Conservation (phyloP, 345 rosid species). For the Dimocarpus longan region DNA sequence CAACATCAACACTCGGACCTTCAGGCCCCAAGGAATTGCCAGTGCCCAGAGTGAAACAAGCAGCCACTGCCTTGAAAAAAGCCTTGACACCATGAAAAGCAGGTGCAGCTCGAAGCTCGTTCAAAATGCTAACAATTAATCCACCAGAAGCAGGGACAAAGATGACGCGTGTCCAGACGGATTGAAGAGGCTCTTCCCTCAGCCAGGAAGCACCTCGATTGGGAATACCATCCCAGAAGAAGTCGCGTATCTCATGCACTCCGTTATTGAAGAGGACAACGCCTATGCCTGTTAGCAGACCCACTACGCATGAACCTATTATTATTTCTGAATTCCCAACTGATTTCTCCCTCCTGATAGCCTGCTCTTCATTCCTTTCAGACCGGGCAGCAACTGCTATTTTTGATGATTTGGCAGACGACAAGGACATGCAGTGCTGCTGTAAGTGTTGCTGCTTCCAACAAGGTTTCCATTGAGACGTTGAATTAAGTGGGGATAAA, state of each 20-base stretch:
- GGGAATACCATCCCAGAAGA: constrained; percentile 92
- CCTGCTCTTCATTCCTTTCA: constrained; percentile 24
- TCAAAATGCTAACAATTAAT: constrained; percentile 63
- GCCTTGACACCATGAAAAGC: constrained; percentile 29
- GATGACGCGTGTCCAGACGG: constrained; percentile 62
- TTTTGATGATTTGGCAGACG: neutral
- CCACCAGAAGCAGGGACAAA: constrained; percentile 80
- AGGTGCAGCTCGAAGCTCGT: constrained; percentile 37
- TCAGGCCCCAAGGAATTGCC: constrained; percentile 96
- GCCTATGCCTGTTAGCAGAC: constrained; percentile 72
- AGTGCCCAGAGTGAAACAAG: constrained; percentile 86
- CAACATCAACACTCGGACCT: constrained; percentile 96
- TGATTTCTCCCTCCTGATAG: constrained; percentile 3
- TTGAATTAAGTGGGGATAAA: neutral
- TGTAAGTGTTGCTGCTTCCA: neutral
- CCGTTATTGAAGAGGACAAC: constrained; percentile 79
- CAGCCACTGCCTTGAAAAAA: constrained; percentile 70
- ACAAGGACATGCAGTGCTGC: neutral
- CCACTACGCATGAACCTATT: constrained; percentile 70
- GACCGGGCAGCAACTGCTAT: constrained; percentile 16
- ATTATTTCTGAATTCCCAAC: constrained; percentile 38
- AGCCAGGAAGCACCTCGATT: constrained; percentile 83
- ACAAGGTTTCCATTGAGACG: neutral
- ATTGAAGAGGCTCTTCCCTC: constrained; percentile 65
- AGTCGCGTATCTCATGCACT: constrained; percentile 77